These are phyloP conservation scores for Coemansia sp. DNA, from an alignment of 192 early-diverging fungal genomes.

Conservation along the genomic window DNA sequence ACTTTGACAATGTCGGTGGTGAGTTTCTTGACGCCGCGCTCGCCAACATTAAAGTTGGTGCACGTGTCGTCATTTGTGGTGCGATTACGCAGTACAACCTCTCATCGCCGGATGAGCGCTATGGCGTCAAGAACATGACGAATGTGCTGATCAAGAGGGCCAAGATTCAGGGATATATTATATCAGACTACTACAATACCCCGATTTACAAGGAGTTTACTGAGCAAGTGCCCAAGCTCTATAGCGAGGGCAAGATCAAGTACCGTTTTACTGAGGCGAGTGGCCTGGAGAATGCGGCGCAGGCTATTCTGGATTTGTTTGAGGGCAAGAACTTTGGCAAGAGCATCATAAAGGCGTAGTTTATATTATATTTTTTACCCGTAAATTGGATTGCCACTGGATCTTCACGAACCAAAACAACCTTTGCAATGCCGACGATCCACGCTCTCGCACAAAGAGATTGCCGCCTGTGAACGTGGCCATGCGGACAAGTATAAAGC, in stretches of 20 bases:
- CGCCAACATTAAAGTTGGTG: conserved; percentile 62
- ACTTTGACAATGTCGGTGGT: conserved; percentile 86
- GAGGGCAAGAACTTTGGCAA: conserved; percentile 73
- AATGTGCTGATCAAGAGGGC: conserved; percentile 60
- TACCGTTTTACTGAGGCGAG: conserved; percentile 61
- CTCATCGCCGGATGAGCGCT: conserved; percentile 30
- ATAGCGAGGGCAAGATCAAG: conserved; percentile 62
- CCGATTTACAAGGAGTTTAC: conserved; percentile 57
- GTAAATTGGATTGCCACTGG: not conserved
- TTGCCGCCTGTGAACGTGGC: not conserved
- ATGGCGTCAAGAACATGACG: conserved; percentile 64
- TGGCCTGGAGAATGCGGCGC: conserved; percentile 67
- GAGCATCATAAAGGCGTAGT: conserved; percentile 41
- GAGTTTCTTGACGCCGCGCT: conserved; percentile 76
- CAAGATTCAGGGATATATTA: conserved; percentile 68
- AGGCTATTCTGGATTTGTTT: conserved; percentile 62
- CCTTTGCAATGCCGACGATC: not conserved
- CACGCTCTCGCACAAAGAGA: not conserved
- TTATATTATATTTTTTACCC: not conserved
- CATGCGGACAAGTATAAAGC: not conserved
- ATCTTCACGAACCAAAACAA: not conserved
- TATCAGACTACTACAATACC: conserved; percentile 53
- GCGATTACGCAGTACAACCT: conserved; percentile 70
- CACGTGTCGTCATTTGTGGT: conserved; percentile 72
- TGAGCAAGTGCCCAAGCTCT: conserved; percentile 56